phyloP scores from a whole-genome alignment of 352 stramenopile genomes.

The Plasmopara muralis region DNA sequence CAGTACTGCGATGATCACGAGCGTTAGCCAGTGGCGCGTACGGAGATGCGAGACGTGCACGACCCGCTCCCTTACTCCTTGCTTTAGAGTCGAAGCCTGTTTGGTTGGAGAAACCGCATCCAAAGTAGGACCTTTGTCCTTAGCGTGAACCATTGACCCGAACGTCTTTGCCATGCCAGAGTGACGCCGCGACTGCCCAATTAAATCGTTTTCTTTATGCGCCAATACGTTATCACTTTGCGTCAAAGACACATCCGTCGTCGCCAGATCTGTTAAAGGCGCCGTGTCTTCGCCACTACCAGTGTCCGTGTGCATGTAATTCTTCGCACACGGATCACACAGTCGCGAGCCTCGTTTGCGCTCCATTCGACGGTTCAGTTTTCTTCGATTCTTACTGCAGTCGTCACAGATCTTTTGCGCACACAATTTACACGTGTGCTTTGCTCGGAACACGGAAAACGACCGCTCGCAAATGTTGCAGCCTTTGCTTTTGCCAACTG shows the following conservation, averaged over 20 bases:
- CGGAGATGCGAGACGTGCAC: slow-evolving; percentile 38
- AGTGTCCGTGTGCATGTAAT: slow-evolving; percentile 39
- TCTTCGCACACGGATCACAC: slow-evolving; percentile 63
- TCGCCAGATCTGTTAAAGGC: background rate
- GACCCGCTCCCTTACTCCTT: background rate
- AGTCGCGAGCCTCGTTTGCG: slow-evolving; percentile 65
- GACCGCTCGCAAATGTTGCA: slow-evolving; percentile 64
- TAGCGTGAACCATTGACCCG: slow-evolving; percentile 8
- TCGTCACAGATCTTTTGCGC: slow-evolving; percentile 69
- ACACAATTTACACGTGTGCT: slow-evolving; percentile 78
- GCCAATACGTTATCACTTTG: slow-evolving; percentile 10
- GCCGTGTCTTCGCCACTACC: slow-evolving; percentile 21
- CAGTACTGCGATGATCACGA: slow-evolving; percentile 25
- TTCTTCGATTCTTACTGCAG: slow-evolving; percentile 78
- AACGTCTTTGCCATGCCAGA: slow-evolving; percentile 24
- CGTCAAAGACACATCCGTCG: slow-evolving; percentile 20
- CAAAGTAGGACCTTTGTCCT: slow-evolving; percentile 6
- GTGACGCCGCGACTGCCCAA: slow-evolving; percentile 17
- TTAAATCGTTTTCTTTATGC: slow-evolving; percentile 5
- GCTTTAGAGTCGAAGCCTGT: background rate
- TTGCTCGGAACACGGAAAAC: slow-evolving; percentile 72
- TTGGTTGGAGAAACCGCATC: background rate
- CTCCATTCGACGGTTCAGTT: slow-evolving; percentile 58
- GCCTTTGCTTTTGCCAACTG: slow-evolving; percentile 20
- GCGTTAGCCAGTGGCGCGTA: slow-evolving; percentile 44